Evolutionary conservation across 2,329 filamentous ascomycete genomes (phyloP), one percentile per base, ranked within the genome.

Genomic region (Plenodomus biglobosus): DNA sequence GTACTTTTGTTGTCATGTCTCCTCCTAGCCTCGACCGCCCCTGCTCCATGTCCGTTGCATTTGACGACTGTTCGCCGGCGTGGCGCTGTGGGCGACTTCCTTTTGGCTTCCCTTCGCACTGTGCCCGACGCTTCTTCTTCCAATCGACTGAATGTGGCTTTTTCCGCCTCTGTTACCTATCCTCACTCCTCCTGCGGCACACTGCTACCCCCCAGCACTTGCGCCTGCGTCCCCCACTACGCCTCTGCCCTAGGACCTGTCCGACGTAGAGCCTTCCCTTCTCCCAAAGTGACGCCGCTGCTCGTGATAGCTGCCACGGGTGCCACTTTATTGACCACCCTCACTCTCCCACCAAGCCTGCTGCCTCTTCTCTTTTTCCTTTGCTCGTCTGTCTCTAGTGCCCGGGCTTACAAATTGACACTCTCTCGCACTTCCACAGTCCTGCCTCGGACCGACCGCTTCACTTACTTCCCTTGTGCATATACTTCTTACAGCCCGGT

Each of bases 401-500:
- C 56, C 46, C 54, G 46, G 58, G 53, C 57, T 58, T 62, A 59
- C 64, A 62, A 67, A 66, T 63, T 56, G 58, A 54, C 55, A 56
- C 47, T 54, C 54, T 65, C 66, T 68, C 68, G 62, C 68, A 65
- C 62, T 63, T 54, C 52, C 44, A 52, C 52, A n/a, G n/a, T 66
- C 66, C 65, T 62, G 56, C 62, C 63, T 67, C 60, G 63, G 62
- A 58, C 62, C 67, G 59, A 65, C 61, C 61, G 64, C 68, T 68
- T 68, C 65, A 65, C 56, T 60, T 64, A 65, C 56, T 60, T 64
- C 51, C 21, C 52, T 54, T 55, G 54, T 62, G 62, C 66, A 64
- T 62, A 58, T 63, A 57, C 62, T 61, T 50, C 58, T 35, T 46
- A 50, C 53, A 59, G 60, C 63, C 61, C 62, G 66, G 61, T 67